Evolutionary conservation across 768 basidiomycete species (phyloP), one percentile per base, ranked within the genome.

Genomic region (Leccinellum rugosiceps): DNA sequence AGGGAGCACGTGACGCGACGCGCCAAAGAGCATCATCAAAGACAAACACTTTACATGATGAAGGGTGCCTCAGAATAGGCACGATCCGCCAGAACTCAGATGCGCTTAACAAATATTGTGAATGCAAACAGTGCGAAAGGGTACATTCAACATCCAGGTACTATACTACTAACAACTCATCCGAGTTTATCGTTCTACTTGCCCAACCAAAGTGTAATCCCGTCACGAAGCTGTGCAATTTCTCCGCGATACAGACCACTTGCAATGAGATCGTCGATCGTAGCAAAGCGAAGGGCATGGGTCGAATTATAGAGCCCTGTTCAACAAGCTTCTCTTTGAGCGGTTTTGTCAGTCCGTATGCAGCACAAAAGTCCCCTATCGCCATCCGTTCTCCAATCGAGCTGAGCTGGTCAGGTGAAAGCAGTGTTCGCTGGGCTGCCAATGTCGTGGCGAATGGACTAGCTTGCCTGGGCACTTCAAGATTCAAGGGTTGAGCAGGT

Each of bases 1-100:
- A 10, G 30, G n/a, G n/a, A 48, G 60, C 34, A 13, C 61, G 59
- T 59, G 73, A 72, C 73, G 73, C 72, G 72, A 63, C 66, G 56
- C 62, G 56, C 34, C 32, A 46, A 1, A 30, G 48, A 46, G 46
- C 9, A 38, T 50, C 50, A 71, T 64, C 15, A 69, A 56, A 21
- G 49, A 41, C 71, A 71, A 69, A 71, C 10, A 72, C 13, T 17
- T 17, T 15, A 35, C 34, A 32, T 31, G 25, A n/a, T n/a, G n/a
- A n/a, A n/a, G n/a, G n/a, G n/a, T n/a, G n/a, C n/a, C n/a, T n/a
- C n/a, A n/a, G n/a, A n/a, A n/a, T n/a, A n/a, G n/a, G n/a, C n/a
- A n/a, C n/a, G n/a, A n/a, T n/a, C n/a, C n/a, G n/a, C n/a, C n/a
- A n/a, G n/a, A n/a, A n/a, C n/a, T n/a, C n/a, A n/a, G n/a, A n/a